These are phyloP conservation scores for Lactifluus piperatus DNA, from an alignment of 768 basidiomycete species.

Conservation along the genomic window DNA sequence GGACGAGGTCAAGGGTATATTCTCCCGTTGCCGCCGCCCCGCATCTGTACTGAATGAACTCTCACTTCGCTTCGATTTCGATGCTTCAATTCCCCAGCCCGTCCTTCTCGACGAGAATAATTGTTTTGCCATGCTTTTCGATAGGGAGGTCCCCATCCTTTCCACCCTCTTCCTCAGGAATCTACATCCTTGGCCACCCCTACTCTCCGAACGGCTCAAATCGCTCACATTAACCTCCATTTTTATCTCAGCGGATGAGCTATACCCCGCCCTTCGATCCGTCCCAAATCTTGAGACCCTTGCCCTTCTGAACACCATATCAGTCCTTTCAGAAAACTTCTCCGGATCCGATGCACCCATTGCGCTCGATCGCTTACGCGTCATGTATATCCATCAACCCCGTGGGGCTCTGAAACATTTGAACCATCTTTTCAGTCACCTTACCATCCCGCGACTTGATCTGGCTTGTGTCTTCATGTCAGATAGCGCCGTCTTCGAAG, in stretches of 20 bases:
- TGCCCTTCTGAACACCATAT: constrained; percentile 13
- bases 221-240: constrained; percentile 9
- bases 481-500: constrained; percentile 13
- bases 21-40: constrained; percentile 14
- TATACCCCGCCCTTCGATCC: constrained; percentile 14
- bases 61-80: constrained; percentile 17
- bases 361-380: constrained; percentile 11
- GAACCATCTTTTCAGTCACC: constrained; percentile 5
- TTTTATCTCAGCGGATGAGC: constrained; percentile 14
- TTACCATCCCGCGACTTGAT: constrained; percentile 11
- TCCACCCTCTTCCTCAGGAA: constrained; percentile 11
- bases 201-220: constrained; percentile 13
- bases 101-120: constrained; percentile 8
- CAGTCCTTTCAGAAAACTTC: constrained; percentile 9
- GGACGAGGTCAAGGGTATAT: constrained; percentile 17
- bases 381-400: constrained; percentile 9
- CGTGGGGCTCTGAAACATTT: constrained; percentile 11
- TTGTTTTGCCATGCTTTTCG: constrained; percentile 13
- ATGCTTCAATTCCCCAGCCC: constrained; percentile 11
- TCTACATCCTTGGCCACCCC: constrained; percentile 12
- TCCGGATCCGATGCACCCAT: constrained; percentile 6
- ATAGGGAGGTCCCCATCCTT: constrained; percentile 1
- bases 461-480: constrained; percentile 11
- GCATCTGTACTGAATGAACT: constrained; percentile 15
- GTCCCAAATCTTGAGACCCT: constrained; percentile 12